Evolutionary conservation across 2,329 filamentous ascomycete species (phyloP).

Genomic region (Hypoxylon sp.): DNA sequence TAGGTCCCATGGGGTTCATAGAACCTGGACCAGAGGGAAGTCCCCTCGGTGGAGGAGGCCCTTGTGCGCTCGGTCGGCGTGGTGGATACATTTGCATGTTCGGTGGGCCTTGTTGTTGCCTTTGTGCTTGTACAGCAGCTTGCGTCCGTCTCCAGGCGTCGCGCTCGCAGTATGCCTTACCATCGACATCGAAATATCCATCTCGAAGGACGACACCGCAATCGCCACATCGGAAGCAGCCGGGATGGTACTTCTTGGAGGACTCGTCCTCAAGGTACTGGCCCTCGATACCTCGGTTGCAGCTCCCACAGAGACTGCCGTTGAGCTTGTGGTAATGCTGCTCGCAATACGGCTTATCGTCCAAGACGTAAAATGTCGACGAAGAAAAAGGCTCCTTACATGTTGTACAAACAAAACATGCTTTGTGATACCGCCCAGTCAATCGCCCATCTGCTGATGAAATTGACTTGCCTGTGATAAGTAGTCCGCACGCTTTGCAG

Average conservation of each 20-base stretch:
- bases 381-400: conserved; percentile 87
- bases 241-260: conserved; percentile 84
- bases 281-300: conserved; percentile 90
- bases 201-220: conserved; percentile 82
- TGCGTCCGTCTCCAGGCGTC: conserved; percentile 78
- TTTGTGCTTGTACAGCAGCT: conserved; percentile 55
- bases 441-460: conserved; percentile 93
- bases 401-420: conserved; percentile 91
- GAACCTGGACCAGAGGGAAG: conserved; percentile 49
- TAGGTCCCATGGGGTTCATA: conserved; percentile 19
- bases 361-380: conserved; percentile 90
- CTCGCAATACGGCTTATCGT: conserved; percentile 90
- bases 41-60: conserved; percentile 47
- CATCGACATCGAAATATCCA: conserved; percentile 92
- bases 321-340: conserved; percentile 94
- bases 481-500: conserved; percentile 85
- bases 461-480: conserved; percentile 91
- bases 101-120: conserved; percentile 45
- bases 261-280: conserved; percentile 89
- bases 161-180: conserved; percentile 85
- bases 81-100: conserved; percentile 41
- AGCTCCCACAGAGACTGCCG: conserved; percentile 84
- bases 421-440: conserved; percentile 94
- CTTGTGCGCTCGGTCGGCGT: conserved; percentile 45
- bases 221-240: conserved; percentile 87